These are phyloP conservation scores for Lipomyces sp. DNA, from an alignment of 805 yeast genomes.

Conservation along the genomic window DNA sequence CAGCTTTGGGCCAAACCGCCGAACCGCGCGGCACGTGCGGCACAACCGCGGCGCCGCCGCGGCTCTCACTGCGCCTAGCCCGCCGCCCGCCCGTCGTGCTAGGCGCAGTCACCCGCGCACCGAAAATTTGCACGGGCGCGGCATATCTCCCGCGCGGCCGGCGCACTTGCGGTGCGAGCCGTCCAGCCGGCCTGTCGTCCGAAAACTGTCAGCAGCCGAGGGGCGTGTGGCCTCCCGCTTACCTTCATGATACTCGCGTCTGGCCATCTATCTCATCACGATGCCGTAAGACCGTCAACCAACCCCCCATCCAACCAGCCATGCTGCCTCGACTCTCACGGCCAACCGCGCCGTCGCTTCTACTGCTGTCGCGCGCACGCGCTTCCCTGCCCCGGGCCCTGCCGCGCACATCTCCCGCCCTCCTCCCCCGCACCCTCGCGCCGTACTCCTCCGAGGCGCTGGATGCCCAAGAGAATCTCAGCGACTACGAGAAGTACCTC, in stretches of 20 bases:
- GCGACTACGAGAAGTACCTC: conserved; percentile 23
- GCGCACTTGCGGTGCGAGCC: no score
- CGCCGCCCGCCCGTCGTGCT: no score
- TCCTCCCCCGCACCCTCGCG: neutral
- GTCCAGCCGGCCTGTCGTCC: no score
- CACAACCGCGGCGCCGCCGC: neutral
- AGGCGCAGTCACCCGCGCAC: conserved; percentile 1
- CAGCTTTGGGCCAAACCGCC: neutral
- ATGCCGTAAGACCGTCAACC: no score
- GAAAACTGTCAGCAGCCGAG: no score
- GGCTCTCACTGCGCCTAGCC: neutral
- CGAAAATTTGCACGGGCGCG: conserved; percentile 11
- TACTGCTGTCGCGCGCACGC: neutral
- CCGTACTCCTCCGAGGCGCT: neutral
- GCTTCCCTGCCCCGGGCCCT: neutral
- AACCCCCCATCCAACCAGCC: no score
- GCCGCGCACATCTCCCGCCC: neutral
- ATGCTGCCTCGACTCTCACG: no score
- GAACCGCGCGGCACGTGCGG: neutral
- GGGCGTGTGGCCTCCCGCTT: no score
- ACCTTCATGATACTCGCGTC: no score
- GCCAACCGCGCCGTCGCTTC: neutral
- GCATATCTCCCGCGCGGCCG: no score
- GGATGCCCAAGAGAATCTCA: conserved; percentile 4
- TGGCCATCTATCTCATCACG: no score